These are phyloP conservation scores for Trichoderma sp. DNA, from an alignment of 2,329 filamentous ascomycete genomes.

Conservation along the genomic window DNA sequence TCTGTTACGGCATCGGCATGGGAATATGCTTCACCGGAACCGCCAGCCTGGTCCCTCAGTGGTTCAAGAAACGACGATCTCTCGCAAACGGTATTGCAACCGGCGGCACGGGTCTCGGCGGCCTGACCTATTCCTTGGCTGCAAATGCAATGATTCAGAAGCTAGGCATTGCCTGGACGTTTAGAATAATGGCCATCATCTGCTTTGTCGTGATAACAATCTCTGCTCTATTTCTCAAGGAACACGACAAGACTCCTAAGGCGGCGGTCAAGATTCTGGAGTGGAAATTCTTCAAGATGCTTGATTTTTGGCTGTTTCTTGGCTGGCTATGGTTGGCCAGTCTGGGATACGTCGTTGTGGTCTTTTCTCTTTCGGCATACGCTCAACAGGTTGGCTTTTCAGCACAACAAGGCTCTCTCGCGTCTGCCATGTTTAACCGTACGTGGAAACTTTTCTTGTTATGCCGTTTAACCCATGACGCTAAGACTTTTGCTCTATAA, in stretches of 20 bases:
- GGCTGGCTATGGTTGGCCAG: constrained; percentile 71
- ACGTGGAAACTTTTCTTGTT: background rate
- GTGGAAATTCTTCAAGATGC: constrained; percentile 58
- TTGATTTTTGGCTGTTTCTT: constrained; percentile 65
- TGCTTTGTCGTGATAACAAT: constrained; percentile 64
- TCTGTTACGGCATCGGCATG: constrained; percentile 75
- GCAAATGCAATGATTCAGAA: constrained; percentile 67
- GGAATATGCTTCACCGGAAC: constrained; percentile 73
- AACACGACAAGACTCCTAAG: constrained; percentile 71
- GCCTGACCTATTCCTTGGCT: constrained; percentile 67
- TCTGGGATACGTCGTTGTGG: constrained; percentile 71
- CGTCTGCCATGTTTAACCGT: constrained; percentile 70
- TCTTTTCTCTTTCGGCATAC: constrained; percentile 76
- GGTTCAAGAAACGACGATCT: constrained; percentile 70
- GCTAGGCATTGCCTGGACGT: constrained; percentile 68
- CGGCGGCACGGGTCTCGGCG: constrained; percentile 71
- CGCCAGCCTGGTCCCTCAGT: constrained; percentile 69
- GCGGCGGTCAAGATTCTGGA: constrained; percentile 67
- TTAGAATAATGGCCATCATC: constrained; percentile 64
- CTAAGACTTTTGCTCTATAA: background rate
- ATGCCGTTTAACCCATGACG: background rate
- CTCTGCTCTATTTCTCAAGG: constrained; percentile 64
- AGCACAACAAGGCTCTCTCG: constrained; percentile 66
- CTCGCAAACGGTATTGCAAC: constrained; percentile 70
- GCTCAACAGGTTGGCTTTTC: constrained; percentile 66